phyloP scores from a whole-genome alignment of 2,329 filamentous ascomycete genomes.

The Curvularia sp. region DNA sequence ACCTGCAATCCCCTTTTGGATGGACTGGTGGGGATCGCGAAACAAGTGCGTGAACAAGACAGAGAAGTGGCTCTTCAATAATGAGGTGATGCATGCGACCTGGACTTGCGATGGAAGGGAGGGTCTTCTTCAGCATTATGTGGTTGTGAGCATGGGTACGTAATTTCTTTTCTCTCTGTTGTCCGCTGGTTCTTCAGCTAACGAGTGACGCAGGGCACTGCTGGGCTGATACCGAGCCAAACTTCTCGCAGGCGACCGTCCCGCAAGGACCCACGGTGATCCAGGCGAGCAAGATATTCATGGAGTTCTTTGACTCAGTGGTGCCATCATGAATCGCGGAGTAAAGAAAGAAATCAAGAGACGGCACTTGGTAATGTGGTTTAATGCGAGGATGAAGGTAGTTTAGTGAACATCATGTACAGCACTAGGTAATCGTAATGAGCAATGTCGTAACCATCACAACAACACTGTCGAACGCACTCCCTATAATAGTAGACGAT shows the following conservation, averaged over 20 bases:
- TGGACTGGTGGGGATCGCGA: constrained; percentile 53
- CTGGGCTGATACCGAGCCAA: constrained; percentile 57
- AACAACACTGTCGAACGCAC: neutral
- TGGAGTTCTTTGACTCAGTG: constrained; percentile 53
- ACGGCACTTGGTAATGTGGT: neutral
- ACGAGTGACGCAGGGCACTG: constrained; percentile 45
- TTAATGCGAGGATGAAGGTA: neutral
- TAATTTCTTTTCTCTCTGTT: neutral
- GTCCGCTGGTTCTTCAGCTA: neutral
- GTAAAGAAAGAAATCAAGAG: neutral
- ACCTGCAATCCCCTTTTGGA: constrained; percentile 54
- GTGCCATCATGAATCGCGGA: neutral
- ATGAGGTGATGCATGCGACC: constrained; percentile 53
- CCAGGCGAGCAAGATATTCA: constrained; percentile 54
- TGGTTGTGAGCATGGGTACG: constrained; percentile 54
- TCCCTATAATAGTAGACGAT: neutral
- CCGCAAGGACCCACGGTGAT: constrained; percentile 54
- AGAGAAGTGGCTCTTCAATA: constrained; percentile 46
- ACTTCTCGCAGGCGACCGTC: constrained; percentile 53
- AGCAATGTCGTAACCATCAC: neutral
- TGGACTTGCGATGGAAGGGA: constrained; percentile 52
- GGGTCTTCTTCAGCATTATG: constrained; percentile 55
- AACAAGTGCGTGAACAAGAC: constrained; percentile 48
- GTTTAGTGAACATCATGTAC: neutral
- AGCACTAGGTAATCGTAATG: neutral